Evolutionary conservation across 2,329 filamentous ascomycete species (phyloP), one percentile per base, ranked within the genome.

Genomic region (Chrysoporthe puriensis): DNA sequence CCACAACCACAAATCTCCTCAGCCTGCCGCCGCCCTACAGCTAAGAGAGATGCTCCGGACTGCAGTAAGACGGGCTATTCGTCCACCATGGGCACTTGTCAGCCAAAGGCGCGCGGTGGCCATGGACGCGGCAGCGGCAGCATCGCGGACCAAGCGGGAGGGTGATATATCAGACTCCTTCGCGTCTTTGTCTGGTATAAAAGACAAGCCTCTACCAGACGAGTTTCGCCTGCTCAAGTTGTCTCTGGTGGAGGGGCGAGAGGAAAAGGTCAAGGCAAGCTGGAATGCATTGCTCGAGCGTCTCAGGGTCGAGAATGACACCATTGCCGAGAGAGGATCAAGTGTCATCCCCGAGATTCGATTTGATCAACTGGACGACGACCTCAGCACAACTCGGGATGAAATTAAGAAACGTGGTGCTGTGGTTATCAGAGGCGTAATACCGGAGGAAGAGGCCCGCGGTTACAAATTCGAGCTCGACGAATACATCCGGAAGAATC

Each of bases 141-240:
- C 63, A 13, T 54, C 50, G 2, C 50, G 44, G 18, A 67, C 56
- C 11, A 88, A 87, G 71, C 82, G 84, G 50, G 85, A 87, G 71
- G 88, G 88, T 3, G 84, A 89, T 70, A 90, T 90, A 44, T 88
- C 87, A 0, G 86, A 88, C 63, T 79, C 86, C 0, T 90, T 90
- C 67, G 83, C 84, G 0, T 90, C 88, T 0, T 77, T 90, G 2
- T 87, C 86, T 0, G 85, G 85, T 0, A 74, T 74, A 2, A 73
- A 78, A 8, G 73, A 78, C 4, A 73, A 77, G 13, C 82, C 84
- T 0, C 79, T 90, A 0, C 87, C 87, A 0, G 79, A 83, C 67
- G 79, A 85, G 0, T 90, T 86, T 72, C 81, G 86, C 8, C 74
- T 84, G 32, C 78, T 89, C 13, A 90, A 90, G 72, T 76, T 79